phyloP scores from a whole-genome alignment of 176 grass and related monocot species.

The Musa acuminata region DNA sequence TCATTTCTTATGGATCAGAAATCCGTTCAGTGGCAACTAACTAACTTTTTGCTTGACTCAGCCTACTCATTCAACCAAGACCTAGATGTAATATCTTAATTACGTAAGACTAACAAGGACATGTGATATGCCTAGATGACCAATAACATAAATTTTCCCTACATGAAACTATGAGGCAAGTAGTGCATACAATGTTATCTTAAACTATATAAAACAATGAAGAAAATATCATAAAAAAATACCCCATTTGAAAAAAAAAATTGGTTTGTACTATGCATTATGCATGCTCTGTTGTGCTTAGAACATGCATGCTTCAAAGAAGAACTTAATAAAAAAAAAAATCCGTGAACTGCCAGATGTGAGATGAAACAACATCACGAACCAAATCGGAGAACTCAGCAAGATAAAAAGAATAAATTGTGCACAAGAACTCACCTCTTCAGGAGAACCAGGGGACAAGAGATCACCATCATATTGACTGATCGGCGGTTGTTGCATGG shows the following conservation, averaged over 20 bases:
- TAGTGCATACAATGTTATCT: neutral
- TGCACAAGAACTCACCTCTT: conserved; percentile 11
- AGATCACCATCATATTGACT: conserved; percentile 14
- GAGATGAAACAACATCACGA: neutral
- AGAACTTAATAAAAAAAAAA: neutral
- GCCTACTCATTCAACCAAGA: neutral
- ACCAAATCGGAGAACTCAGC: neutral
- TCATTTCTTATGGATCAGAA: neutral
- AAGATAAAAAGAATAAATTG: neutral
- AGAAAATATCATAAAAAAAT: neutral
- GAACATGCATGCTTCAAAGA: neutral
- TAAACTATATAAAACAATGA: neutral
- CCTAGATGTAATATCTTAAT: neutral
- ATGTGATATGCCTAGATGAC: neutral
- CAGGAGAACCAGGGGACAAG: conserved; percentile 9
- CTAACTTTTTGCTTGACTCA: neutral
- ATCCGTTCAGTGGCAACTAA: neutral
- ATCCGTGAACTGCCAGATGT: neutral
- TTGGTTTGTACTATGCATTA: neutral
- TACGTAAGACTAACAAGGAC: neutral
- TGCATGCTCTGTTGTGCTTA: neutral
- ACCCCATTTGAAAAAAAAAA: neutral
- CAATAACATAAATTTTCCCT: neutral
- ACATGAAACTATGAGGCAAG: neutral
- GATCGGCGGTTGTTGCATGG: conserved; percentile 3